Evolutionary conservation across 352 stramenopile species (phyloP), one percentile per base, ranked within the genome.

Genomic region (Phytophthora capsici): DNA sequence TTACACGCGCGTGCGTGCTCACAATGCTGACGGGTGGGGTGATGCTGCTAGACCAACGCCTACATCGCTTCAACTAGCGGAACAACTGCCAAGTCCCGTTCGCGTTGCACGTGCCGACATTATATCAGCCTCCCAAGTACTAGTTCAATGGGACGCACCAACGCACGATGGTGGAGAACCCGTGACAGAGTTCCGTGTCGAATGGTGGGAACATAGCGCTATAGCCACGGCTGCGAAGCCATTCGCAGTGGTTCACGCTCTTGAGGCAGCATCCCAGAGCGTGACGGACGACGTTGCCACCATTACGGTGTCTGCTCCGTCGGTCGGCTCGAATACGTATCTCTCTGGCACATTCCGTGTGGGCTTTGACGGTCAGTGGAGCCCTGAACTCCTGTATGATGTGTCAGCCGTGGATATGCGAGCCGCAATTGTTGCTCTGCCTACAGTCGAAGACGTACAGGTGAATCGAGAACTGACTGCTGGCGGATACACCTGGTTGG

Each of bases 261-360:
- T 80, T 2, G 72, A 84, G 19, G 73, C 78, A 0, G 37, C 52
- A 19, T 61, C 71, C 2, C 63, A 71, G 14, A 54, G 56, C 7
- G 78, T 67, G n/a, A 57, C 81, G 1, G 52, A 75, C 2, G 88
- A 95, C 32, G 72, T 94, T 16, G 75, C 88, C 20, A 85, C 77
- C 0, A 85, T 94, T 40, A 90, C 79, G 5, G 65, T 95, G 1
- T 93, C 86, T 1, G 81, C 84, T 38, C 86, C 88, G 7, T 85
- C 58, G 0, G 53, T 69, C 2, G 82, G 84, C 4, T 16, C 71
- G 1, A 73, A 82, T 22, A 79, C 49, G 12, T 85, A 72, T 49
- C 55, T 94, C 0, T 75, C 72, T 1, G 88, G 88, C 3, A 91
- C 89, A 19, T 99, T 99, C 75, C 88, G 86, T 4, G 69, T 99